These are phyloP conservation scores for Trypanosoma congolense DNA, from an alignment of 208 protist genomes.

Conservation along the genomic window DNA sequence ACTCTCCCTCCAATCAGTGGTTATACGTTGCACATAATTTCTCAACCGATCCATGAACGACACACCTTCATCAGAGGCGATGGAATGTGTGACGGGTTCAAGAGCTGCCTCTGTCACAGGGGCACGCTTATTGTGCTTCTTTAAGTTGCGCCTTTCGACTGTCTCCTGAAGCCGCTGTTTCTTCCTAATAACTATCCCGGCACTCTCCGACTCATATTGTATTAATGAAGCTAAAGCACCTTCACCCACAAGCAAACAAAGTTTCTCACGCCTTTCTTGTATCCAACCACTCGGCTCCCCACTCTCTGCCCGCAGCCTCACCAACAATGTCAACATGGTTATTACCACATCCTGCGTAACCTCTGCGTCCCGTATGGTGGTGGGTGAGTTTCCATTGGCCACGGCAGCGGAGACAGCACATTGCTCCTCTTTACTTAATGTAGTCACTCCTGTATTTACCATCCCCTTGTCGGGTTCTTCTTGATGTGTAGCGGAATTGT, in stretches of 20 bases:
- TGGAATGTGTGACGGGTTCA: not conserved
- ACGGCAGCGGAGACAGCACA: too few species aligned
- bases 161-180: conserved; percentile 13
- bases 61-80: not conserved
- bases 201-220: conserved; percentile 11
- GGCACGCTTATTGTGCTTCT: not conserved
- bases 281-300: not conserved
- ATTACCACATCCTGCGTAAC: conserved; percentile 2
- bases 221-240: conserved; percentile 16
- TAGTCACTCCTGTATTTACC: too few species aligned
- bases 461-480: too few species aligned
- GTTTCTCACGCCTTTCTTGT: conserved; percentile 3
- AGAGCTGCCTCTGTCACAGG: not conserved
- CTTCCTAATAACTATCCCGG: conserved; percentile 4
- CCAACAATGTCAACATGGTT: conserved; percentile 17
- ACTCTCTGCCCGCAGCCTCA: conserved; percentile 8
- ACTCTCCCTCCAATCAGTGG: conserved; percentile 4
- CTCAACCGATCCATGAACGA: not conserved
- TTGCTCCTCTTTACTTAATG: too few species aligned
- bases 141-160: not conserved
- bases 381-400: conserved; percentile 2
- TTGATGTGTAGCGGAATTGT: too few species aligned
- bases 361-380: not conserved
- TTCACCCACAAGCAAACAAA: conserved; percentile 10
- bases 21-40: not conserved